Conservation (phyloP, 257 asterid species). For the Fraxinus anomala region DNA sequence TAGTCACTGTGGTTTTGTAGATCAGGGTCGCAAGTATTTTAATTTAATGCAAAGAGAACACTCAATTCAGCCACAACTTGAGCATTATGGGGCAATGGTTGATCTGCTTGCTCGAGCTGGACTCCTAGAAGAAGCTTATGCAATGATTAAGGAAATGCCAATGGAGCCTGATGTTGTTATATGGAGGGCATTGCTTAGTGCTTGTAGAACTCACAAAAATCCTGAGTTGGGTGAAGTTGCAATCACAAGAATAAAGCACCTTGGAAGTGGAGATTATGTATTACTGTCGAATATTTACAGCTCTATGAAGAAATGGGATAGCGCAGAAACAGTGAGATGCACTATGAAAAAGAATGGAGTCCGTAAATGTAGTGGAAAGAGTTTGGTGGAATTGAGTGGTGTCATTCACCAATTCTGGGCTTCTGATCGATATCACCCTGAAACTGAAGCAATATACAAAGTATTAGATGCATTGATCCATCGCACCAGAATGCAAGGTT, state of each 20-base stretch:
- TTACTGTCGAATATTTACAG: constrained; percentile 71
- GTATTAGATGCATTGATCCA: constrained; percentile 52
- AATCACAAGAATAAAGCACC: constrained; percentile 48
- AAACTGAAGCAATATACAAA: constrained; percentile 52
- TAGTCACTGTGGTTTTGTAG: constrained; percentile 70
- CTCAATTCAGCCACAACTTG: constrained; percentile 64
- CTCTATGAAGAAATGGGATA: constrained; percentile 59
- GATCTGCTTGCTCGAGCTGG: constrained; percentile 76
- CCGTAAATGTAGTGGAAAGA: constrained; percentile 62
- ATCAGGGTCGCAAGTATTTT: constrained; percentile 59
- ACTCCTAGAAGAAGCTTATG: constrained; percentile 59
- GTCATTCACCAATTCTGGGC: constrained; percentile 64
- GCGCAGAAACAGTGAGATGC: constrained; percentile 57
- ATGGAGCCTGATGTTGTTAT: constrained; percentile 66
- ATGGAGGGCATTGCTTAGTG: constrained; percentile 78
- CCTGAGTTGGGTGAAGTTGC: constrained; percentile 56
- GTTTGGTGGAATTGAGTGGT: constrained; percentile 69
- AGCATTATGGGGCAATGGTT: constrained; percentile 85
- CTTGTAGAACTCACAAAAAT: constrained; percentile 67
- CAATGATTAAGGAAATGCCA: constrained; percentile 61
- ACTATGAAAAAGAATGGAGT: constrained; percentile 58
- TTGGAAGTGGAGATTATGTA: constrained; percentile 66
- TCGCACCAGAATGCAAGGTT: constrained; percentile 62
- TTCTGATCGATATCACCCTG: constrained; percentile 61
- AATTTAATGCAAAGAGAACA: constrained; percentile 53